phyloP scores from a whole-genome alignment of 2,329 filamentous ascomycete species.

The Aspergillus pseudotamarii region DNA sequence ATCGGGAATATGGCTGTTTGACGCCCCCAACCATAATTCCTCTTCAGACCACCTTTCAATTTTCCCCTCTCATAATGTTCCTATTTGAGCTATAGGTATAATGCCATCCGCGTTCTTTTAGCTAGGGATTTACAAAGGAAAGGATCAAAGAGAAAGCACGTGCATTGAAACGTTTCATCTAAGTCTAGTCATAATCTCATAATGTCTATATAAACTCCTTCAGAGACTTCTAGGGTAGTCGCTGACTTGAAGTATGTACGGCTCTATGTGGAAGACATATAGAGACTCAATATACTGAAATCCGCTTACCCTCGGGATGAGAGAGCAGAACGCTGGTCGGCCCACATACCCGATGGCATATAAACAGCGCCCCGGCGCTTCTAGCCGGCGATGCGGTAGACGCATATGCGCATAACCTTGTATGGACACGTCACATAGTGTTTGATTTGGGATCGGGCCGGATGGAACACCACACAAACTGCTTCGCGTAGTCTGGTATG shows the following conservation, averaged over 20 bases:
- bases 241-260: constrained; percentile 1
- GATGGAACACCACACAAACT: neutral
- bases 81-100: neutral
- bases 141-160: neutral
- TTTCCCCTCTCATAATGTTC: neutral
- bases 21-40: neutral
- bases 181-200: constrained; percentile 7
- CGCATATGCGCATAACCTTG: neutral
- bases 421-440: neutral
- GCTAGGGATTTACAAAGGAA: neutral
- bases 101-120: neutral
- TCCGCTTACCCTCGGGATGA: neutral
- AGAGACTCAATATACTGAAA: neutral
- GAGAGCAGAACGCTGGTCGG: neutral
- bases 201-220: neutral
- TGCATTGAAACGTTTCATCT: constrained; percentile 1
- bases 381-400: neutral
- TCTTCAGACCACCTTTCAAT: neutral
- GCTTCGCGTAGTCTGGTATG: neutral
- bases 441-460: neutral
- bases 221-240: neutral
- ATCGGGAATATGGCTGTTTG: neutral
- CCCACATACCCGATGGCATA: neutral
- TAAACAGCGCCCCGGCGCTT: neutral
- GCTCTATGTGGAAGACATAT: neutral